phyloP scores from a whole-genome alignment of 2,329 filamentous ascomycete genomes.

The Fusarium annulatum region DNA sequence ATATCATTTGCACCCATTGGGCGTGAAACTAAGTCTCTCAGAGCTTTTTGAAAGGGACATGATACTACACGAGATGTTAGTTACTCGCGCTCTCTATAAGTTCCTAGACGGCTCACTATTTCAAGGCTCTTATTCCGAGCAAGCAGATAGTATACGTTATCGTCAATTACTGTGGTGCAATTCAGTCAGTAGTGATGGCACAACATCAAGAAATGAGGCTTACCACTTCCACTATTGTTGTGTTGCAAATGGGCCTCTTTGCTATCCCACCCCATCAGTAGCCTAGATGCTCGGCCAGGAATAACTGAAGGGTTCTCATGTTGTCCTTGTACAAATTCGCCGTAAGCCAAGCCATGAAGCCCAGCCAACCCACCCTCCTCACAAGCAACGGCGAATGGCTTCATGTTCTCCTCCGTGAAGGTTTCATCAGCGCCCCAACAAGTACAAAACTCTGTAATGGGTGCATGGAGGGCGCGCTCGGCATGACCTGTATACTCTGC shows the following conservation, averaged over 20 bases:
- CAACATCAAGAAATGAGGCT: slow-evolving; percentile 3
- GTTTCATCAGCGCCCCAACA: slow-evolving; percentile 48
- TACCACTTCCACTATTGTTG: slow-evolving; percentile 47
- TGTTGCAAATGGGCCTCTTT: slow-evolving; percentile 52
- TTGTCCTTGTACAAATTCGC: slow-evolving; percentile 48
- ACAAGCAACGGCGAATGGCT: slow-evolving; percentile 43
- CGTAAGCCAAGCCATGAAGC: slow-evolving; percentile 48
- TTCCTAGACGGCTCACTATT: slow-evolving; percentile 45
- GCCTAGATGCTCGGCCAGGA: slow-evolving; percentile 46
- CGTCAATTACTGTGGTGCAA: slow-evolving; percentile 47
- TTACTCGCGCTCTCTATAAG: not conserved
- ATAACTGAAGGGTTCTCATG: slow-evolving; percentile 44
- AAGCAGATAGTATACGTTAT: slow-evolving; percentile 50
- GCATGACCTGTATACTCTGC: slow-evolving; percentile 35
- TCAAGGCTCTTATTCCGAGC: slow-evolving; percentile 46
- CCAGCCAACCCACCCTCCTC: slow-evolving; percentile 44
- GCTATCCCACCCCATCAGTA: slow-evolving; percentile 55
- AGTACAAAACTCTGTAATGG: slow-evolving; percentile 54
- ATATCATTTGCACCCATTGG: not conserved
- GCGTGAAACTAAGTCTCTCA: not conserved
- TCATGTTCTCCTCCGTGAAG: slow-evolving; percentile 48
- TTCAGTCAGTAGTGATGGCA: not conserved
- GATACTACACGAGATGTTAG: slow-evolving; percentile 41
- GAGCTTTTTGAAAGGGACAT: slow-evolving; percentile 41
- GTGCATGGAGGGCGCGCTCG: slow-evolving; percentile 48